Evolutionary conservation across 305 asterid genomes (phyloP).

Genomic region (Fraxinus ornus): DNA sequence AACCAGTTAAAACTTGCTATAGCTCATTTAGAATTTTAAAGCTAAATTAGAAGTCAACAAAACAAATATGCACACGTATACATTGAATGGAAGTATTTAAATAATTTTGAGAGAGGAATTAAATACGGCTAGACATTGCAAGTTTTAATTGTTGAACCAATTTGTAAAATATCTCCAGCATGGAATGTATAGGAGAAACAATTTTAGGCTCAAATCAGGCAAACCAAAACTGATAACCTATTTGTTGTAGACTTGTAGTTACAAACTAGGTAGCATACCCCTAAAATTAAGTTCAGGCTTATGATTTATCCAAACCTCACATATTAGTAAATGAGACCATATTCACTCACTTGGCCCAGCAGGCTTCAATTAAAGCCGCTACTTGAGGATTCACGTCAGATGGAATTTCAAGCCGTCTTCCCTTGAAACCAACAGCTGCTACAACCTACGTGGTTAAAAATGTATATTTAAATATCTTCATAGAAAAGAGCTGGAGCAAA

Average conservation of each 20-base stretch:
- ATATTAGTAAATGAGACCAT: conserved; percentile 18
- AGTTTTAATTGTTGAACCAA: not conserved
- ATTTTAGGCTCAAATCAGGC: conserved; percentile 5
- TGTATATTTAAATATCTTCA: conserved; percentile 8
- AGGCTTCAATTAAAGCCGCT: conserved; percentile 66
- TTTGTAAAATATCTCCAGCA: conserved; percentile 9
- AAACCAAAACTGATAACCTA: not conserved
- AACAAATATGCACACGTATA: not conserved
- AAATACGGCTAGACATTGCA: not conserved
- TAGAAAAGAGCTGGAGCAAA: conserved; percentile 16
- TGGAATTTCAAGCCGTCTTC: conserved; percentile 83
- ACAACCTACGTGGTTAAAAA: conserved; percentile 63
- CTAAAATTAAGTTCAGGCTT: conserved; percentile 13
- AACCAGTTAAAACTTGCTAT: not conserved
- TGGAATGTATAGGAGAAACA: conserved; percentile 17
- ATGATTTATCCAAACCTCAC: conserved; percentile 1
- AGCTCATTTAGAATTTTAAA: not conserved
- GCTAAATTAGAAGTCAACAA: conserved; percentile 13
- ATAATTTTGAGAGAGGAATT: not conserved
- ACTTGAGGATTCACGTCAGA: conserved; percentile 68
- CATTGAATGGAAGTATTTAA: not conserved
- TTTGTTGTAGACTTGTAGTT: not conserved
- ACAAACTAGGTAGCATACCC: not conserved
- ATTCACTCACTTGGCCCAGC: conserved; percentile 84
- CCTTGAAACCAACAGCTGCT: conserved; percentile 87